Evolutionary conservation across 2,329 filamentous ascomycete genomes (phyloP), one percentile per base, ranked within the genome.

Genomic region (Cryphonectria nitschkei): DNA sequence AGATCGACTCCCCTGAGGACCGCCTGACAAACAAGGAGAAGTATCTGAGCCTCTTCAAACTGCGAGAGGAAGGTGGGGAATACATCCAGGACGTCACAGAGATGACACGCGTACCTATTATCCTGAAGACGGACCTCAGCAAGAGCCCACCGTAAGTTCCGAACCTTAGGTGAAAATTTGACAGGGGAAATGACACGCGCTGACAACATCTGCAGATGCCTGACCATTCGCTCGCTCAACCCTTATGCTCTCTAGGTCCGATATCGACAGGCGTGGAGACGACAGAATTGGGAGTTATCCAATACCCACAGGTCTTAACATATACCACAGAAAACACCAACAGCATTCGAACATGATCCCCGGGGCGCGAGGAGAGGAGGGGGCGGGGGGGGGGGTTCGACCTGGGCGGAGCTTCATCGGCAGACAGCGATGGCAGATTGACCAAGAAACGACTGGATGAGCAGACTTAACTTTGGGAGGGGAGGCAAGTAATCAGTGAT

Each of bases 41-140:
- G 85, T 99, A 98, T 82, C 83, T 97, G 74, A 93, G 91, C 80
- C 85, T 96, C 74, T 98, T 98, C 85, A 90, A 91, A 76, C 86
- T 99, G 76, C 89, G 96, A 67, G 95, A 99, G 81, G 93, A 97
- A 82, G 92, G 93, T 76, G 95, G 95, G 75, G 93, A 98, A 77
- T 97, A 97, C 84, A 98, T 99, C 78, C 96, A 99, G 83, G 96
- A 99, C 81, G 94, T 99, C 75, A 95, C 91, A 70, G 96, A 99
- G 86, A 98, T 99, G 95, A 95, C 94, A 60, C 89, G 95, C 76
- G 93, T 99, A 73, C 96, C 96, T n/a, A 93, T 99, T 75, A 97
- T 99, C 80, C 84, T 99, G 78, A 98, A 97, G 90, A 98, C 96
- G 75, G 96, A 99, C 84, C 88, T 99, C 78, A 93, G 88, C 84